Percentiles rank a stretch among this genome's conserved stretches.
Evolutionary conservation across 345 rosid genomes (phyloP).

Genomic region (Citrus sp.): DNA sequence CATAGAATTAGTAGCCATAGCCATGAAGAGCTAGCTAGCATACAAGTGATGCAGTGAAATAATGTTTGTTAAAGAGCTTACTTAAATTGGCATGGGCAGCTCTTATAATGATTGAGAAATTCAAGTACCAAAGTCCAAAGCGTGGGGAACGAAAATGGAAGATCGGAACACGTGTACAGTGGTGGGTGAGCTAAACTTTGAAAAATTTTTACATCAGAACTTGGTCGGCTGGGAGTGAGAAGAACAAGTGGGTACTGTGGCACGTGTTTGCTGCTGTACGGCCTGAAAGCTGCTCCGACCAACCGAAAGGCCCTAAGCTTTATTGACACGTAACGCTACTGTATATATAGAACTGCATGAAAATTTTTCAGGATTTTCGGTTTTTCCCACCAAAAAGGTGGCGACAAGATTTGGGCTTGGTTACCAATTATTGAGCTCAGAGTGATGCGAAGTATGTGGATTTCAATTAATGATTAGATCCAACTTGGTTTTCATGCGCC

Average conservation of each 20-base stretch:
- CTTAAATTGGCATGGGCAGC: conserved; percentile 6
- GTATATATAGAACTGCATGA: too few relatives aligned
- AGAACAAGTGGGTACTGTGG: not conserved
- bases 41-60: conserved; percentile 1
- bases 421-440: too few relatives aligned
- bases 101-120: conserved; percentile 21
- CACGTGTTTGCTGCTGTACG: conserved; percentile 15
- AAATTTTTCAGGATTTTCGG: too few relatives aligned
- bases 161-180: conserved; percentile 33
- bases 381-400: too few relatives aligned
- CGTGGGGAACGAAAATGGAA: conserved; percentile 1
- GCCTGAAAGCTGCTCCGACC: not conserved
- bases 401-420: too few relatives aligned
- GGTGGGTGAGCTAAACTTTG: conserved; percentile 79
- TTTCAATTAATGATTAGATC: too few relatives aligned
- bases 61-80: conserved; percentile 6
- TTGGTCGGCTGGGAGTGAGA: conserved; percentile 41
- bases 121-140: conserved; percentile 7
- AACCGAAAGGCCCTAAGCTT: not conserved
- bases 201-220: conserved; percentile 17
- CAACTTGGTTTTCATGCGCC: too few relatives aligned
- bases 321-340: conserved; percentile 7
- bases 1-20: conserved; percentile 14
- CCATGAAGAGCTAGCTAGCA: conserved; percentile 15
- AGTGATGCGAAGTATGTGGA: too few relatives aligned